Percentiles rank a stretch among this genome's conserved stretches.
Evolutionary conservation across 768 basidiomycete species (phyloP).

Genomic region (Suillus subaureus): DNA sequence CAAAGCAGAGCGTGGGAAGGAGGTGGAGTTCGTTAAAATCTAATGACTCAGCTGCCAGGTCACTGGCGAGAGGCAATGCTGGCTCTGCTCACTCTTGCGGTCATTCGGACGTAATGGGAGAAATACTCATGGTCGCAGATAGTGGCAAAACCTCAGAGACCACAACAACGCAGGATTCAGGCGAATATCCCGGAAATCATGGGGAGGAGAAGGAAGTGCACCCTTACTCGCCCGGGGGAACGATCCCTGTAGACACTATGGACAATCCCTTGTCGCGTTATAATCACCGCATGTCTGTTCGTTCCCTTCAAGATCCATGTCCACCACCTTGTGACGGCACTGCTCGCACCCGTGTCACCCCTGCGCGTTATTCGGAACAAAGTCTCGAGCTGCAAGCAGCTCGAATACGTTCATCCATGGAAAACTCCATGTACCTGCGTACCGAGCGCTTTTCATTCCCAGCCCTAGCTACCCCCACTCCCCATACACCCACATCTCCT

Average conservation of each 20-base stretch:
- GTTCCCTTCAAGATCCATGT: slow-evolving; percentile 18
- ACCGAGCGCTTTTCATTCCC: slow-evolving; percentile 35
- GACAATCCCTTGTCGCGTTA: slow-evolving; percentile 19
- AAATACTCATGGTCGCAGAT: slow-evolving; percentile 12
- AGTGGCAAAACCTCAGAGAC: slow-evolving; percentile 19
- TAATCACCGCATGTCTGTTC: slow-evolving; percentile 22
- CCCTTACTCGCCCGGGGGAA: slow-evolving; percentile 14
- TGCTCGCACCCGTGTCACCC: slow-evolving; percentile 14
- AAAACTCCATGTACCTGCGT: slow-evolving; percentile 24
- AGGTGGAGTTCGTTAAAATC: slow-evolving; percentile 33
- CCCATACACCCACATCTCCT: slow-evolving; percentile 21
- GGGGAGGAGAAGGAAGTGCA: slow-evolving; percentile 28
- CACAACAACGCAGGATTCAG: slow-evolving; percentile 24
- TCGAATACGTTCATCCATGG: slow-evolving; percentile 36
- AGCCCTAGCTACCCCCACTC: slow-evolving; percentile 14
- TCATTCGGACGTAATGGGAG: slow-evolving; percentile 27
- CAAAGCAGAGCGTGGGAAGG: slow-evolving; percentile 2
- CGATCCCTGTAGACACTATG: slow-evolving; percentile 22
- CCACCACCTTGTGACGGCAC: slow-evolving; percentile 10
- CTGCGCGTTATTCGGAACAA: slow-evolving; percentile 18
- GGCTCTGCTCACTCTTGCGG: slow-evolving; percentile 17
- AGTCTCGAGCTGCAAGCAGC: slow-evolving; percentile 33
- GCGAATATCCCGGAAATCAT: slow-evolving; percentile 18
- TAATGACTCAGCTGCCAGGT: slow-evolving; percentile 18
- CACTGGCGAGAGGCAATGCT: slow-evolving; percentile 2